Evolutionary conservation across 768 basidiomycete genomes (phyloP).

Genomic region (Gelatoporia subvermispora): DNA sequence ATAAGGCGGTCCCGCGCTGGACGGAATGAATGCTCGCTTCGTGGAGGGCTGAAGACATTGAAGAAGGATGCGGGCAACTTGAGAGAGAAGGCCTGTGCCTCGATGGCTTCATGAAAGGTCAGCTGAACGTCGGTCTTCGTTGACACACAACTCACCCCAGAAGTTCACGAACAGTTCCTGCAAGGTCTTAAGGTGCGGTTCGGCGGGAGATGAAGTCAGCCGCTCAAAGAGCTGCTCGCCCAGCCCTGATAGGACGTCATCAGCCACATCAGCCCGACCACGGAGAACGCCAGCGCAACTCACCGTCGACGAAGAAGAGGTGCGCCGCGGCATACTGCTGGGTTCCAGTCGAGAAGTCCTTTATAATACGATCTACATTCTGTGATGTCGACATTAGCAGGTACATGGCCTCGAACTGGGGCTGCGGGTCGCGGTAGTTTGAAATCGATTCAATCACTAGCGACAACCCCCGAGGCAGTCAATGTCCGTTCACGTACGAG

Average conservation of each 20-base stretch:
- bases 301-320: slow-evolving; percentile 91
- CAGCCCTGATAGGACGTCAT: slow-evolving; percentile 46
- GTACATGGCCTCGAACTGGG: slow-evolving; percentile 87
- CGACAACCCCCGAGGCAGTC: no score
- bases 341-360: slow-evolving; percentile 64
- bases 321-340: slow-evolving; percentile 82
- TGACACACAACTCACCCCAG: slow-evolving; percentile 58
- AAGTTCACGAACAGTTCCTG: slow-evolving; percentile 92
- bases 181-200: slow-evolving; percentile 68
- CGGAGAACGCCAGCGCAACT: slow-evolving; percentile 17
- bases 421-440: slow-evolving; percentile 75
- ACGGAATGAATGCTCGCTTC: slow-evolving; percentile 61
- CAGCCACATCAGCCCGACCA: not conserved
- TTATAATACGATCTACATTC: slow-evolving; percentile 88
- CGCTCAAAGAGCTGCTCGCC: slow-evolving; percentile 73
- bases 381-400: slow-evolving; percentile 91
- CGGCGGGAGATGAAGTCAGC: slow-evolving; percentile 70
- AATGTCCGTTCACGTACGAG: not conserved
- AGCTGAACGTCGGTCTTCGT: slow-evolving; percentile 8
- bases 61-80: slow-evolving; percentile 80
- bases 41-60: slow-evolving; percentile 82
- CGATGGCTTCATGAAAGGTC: slow-evolving; percentile 51
- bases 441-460: slow-evolving; percentile 91
- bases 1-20: slow-evolving; percentile 71
- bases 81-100: slow-evolving; percentile 81